Evolutionary conservation across 306 rosid species (phyloP), one percentile per base, ranked within the genome.

Genomic region (Acacia crassicarpa): DNA sequence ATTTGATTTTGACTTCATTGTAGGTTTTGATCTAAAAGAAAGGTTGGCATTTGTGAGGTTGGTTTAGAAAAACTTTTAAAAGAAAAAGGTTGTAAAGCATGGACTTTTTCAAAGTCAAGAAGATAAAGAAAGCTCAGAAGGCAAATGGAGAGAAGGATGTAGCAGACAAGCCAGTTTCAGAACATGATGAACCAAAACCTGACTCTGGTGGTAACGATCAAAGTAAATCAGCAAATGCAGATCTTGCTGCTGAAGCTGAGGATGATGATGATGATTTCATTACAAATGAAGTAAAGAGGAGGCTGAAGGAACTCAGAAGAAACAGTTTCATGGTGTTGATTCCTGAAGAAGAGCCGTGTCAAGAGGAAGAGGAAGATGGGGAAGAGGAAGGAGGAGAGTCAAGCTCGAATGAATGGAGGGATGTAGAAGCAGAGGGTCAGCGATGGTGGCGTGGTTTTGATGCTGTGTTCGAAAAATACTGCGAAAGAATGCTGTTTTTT

Each of bases 401-500:
- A 6, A 82, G 85, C 76, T 86, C 92, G 16, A 87, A 85, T 10
- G 97, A 95, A 81, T 95, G 99, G 99, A 90, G 96, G 83, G 99
- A 95, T 81, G 94, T 95, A 70, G 99, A 95, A 85, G 99, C 97
- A 22, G 99, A 93, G 84, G 99, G 92, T 63, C 93, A 89, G 76
- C 97, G 87, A 72, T 93, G 99, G 99, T 95, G 98, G 99, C 93
- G 94, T 15, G 99, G 98, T 35, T 88, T 93, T 73, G 99, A 91
- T 82, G 96, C 96, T 78, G 83, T 95, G 44, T 93, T 85, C 81
- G 98, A 95, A 74, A 88, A 88, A 75, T 95, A 95, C 84, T 89
- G 96, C 38, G 96, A 95, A 85, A 82, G 92, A 76, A 95, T 95
- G 99, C 61, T 92, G 43, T 92, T 92, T 84, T 93, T 93, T 80